These are phyloP conservation scores for Pleurotus pulmonarius DNA, from an alignment of 768 basidiomycete genomes.

Conservation along the genomic window DNA sequence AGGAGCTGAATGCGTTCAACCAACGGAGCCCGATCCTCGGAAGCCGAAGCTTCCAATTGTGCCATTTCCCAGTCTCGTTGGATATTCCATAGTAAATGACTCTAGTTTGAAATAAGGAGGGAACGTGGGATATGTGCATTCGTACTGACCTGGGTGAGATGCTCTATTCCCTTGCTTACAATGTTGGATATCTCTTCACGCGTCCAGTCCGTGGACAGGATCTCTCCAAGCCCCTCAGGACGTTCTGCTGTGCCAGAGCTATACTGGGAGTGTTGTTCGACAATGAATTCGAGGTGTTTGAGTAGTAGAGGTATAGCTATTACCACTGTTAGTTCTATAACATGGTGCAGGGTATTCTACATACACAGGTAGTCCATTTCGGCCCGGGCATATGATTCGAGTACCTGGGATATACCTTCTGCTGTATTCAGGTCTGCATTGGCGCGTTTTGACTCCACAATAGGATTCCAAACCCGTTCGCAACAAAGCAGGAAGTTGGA, in stretches of 20 bases:
- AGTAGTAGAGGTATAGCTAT: constrained; percentile 74
- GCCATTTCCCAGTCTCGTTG: constrained; percentile 76
- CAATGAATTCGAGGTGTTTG: constrained; percentile 62
- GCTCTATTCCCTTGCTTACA: constrained; percentile 51
- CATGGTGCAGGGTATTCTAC: constrained; percentile 33
- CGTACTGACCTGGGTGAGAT: constrained; percentile 57
- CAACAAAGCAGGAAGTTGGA: constrained; percentile 58
- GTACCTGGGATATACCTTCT: constrained; percentile 49
- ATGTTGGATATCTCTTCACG: constrained; percentile 49
- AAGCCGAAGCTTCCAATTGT: constrained; percentile 45
- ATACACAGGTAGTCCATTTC: constrained; percentile 72
- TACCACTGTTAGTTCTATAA: constrained; percentile 3
- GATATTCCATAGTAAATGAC: constrained; percentile 66
- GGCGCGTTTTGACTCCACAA: constrained; percentile 54
- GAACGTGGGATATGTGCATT: no score
- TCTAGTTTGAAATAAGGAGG: constrained; percentile 35
- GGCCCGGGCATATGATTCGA: constrained; percentile 62
- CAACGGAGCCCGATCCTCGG: constrained; percentile 21
- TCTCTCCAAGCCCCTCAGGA: constrained; percentile 49
- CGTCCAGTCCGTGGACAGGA: constrained; percentile 64
- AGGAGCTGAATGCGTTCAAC: constrained; percentile 52
- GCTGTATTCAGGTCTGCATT: constrained; percentile 46
- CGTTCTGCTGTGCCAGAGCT: constrained; percentile 32
- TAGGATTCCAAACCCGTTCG: constrained; percentile 72
- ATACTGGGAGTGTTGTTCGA: constrained; percentile 38